Percentiles rank a stretch among this genome's conserved stretches.
These are phyloP conservation scores for Chaetoceros tenuissimus DNA, from an alignment of 108 stramenopile species.

Conservation along the genomic window DNA sequence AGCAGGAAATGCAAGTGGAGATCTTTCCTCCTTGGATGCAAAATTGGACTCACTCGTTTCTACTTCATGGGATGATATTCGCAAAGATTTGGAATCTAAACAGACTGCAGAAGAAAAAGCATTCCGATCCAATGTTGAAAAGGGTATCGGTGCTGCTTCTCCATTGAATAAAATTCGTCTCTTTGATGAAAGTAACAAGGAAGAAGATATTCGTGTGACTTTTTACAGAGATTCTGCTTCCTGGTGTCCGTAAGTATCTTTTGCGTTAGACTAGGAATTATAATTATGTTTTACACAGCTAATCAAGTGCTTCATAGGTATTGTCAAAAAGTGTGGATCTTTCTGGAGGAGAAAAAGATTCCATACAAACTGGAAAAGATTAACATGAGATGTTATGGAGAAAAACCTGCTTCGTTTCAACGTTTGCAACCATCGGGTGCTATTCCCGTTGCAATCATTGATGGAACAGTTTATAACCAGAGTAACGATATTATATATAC, in stretches of 20 bases:
- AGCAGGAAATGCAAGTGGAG: not conserved
- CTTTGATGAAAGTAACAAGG: conserved; percentile 63
- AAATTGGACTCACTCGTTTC: not conserved
- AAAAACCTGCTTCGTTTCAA: conserved; percentile 62
- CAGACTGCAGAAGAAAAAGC: conserved; percentile 47
- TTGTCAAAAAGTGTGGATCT: conserved; percentile 84
- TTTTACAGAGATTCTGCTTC: conserved; percentile 75
- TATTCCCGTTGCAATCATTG: conserved; percentile 81
- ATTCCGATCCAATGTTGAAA: conserved; percentile 51
- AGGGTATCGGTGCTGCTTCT: conserved; percentile 56
- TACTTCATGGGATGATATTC: conserved; percentile 39
- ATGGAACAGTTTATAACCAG: conserved; percentile 61
- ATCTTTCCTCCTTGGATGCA: not conserved
- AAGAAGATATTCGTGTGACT: conserved; percentile 72
- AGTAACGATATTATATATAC: conserved; percentile 75
- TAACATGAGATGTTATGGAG: conserved; percentile 89
- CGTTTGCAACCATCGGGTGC: conserved; percentile 60
- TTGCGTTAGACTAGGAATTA: no score
- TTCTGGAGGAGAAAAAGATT: conserved; percentile 76
- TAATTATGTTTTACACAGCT: no score
- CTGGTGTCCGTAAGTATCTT: no score
- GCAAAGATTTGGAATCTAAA: conserved; percentile 25
- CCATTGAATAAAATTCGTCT: conserved; percentile 71
- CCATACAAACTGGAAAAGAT: conserved; percentile 84
- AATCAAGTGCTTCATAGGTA: conserved; percentile 29